A percentile compares a stretch with the other conserved stretches of the same genome.
Conservation (phyloP, 2,329 filamentous ascomycete genomes). For the Myriangium duriaei region DNA sequence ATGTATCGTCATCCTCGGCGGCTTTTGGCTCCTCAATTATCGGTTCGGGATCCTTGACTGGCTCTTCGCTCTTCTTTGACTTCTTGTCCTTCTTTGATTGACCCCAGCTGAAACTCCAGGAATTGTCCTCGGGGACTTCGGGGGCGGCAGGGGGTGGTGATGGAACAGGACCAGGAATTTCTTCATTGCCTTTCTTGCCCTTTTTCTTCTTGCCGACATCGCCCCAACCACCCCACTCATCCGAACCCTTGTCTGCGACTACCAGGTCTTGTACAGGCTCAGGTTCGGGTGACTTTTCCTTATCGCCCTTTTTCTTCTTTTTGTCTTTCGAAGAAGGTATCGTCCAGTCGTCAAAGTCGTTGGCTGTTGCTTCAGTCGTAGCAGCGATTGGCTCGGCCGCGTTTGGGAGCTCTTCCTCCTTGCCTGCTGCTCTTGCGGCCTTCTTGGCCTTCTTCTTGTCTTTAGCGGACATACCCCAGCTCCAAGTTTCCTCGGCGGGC, state of each 20-base stretch:
- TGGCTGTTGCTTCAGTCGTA: slow-evolving; percentile 20
- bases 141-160: slow-evolving; percentile 15
- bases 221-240: slow-evolving; percentile 20
- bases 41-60: slow-evolving; percentile 15
- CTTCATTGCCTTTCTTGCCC: slow-evolving; percentile 19
- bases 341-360: slow-evolving; percentile 16
- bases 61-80: slow-evolving; percentile 19
- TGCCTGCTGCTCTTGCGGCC: slow-evolving; percentile 30
- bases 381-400: slow-evolving; percentile 19
- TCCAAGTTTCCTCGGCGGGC: slow-evolving; percentile 23
- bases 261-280: slow-evolving; percentile 8
- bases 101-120: slow-evolving; percentile 46
- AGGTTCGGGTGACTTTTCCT: slow-evolving; percentile 17
- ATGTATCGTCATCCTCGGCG: slow-evolving; percentile 37
- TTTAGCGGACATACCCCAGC: slow-evolving; percentile 15
- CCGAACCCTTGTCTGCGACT: slow-evolving; percentile 13
- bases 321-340: slow-evolving; percentile 15
- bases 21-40: slow-evolving; percentile 34
- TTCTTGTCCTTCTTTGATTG: slow-evolving; percentile 43
- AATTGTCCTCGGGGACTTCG: slow-evolving; percentile 29
- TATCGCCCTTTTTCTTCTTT: slow-evolving; percentile 11
- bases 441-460: slow-evolving; percentile 38
- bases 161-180: slow-evolving; percentile 13
- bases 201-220: slow-evolving; percentile 19
- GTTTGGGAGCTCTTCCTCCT: slow-evolving; percentile 20